Percentiles rank a stretch among this genome's conserved stretches.
Evolutionary conservation across 2,329 filamentous ascomycete genomes (phyloP).

Genomic region (Calonectria montana): DNA sequence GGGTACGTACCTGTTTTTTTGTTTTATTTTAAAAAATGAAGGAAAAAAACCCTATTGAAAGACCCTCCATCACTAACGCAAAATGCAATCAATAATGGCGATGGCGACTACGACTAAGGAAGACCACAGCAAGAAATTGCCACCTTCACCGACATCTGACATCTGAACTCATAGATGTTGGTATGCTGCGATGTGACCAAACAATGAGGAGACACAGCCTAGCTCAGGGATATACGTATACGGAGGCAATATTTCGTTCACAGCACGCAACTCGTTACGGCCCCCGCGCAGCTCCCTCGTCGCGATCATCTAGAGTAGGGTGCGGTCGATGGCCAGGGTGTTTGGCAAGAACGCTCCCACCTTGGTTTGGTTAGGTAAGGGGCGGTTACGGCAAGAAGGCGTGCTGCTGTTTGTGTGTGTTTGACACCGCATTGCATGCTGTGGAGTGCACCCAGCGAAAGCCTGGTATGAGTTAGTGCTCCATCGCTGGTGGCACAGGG

Average conservation of each 20-base stretch:
- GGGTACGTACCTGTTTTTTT: not conserved
- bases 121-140: constrained; percentile 5
- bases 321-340: constrained; percentile 1
- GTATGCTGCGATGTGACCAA: not conserved
- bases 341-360: not conserved
- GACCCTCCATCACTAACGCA: not conserved
- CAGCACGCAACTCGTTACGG: not conserved
- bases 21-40: not conserved
- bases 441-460: not conserved
- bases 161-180: constrained; percentile 18
- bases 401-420: constrained; percentile 4
- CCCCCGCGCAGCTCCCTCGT: constrained; percentile 11
- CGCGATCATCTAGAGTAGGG: constrained; percentile 16
- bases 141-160: not conserved
- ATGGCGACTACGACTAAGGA: constrained; percentile 33
- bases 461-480: not conserved
- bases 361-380: constrained; percentile 4
- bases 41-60: not conserved
- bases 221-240: not conserved
- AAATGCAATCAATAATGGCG: constrained; percentile 33
- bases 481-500: not conserved
- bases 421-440: not conserved
- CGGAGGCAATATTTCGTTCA: not conserved
- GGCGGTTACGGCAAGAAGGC: not conserved
- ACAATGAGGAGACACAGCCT: not conserved